Conservation (phyloP, 2,329 filamentous ascomycete species). For the Penicillium sp. region DNA sequence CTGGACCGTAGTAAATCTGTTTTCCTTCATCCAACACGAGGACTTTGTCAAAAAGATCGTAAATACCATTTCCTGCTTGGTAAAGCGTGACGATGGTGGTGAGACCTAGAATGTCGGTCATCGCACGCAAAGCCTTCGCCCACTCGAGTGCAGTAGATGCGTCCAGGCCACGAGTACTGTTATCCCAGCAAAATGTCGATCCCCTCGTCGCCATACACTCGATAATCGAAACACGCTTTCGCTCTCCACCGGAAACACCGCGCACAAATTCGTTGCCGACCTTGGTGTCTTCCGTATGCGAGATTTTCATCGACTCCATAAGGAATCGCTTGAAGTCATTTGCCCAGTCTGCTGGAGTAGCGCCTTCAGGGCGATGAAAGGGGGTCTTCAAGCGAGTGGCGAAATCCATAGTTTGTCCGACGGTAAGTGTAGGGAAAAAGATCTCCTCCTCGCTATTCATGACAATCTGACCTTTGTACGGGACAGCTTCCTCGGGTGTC, state of each 20-base stretch:
- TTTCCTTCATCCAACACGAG: constrained; percentile 67
- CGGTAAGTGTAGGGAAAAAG: constrained; percentile 53
- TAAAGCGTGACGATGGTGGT: constrained; percentile 66
- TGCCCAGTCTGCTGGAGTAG: constrained; percentile 49
- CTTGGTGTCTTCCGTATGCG: constrained; percentile 63
- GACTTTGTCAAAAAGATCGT: constrained; percentile 69
- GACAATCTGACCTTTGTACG: constrained; percentile 59
- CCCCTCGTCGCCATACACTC: constrained; percentile 61
- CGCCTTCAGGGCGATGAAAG: constrained; percentile 47
- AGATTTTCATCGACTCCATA: constrained; percentile 58
- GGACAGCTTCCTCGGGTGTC: constrained; percentile 41
- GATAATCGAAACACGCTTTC: constrained; percentile 69
- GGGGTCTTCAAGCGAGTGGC: constrained; percentile 60
- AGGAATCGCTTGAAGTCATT: constrained; percentile 55
- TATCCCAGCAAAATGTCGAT: constrained; percentile 66
- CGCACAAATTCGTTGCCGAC: constrained; percentile 67
- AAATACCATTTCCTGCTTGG: constrained; percentile 70
- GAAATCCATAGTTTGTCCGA: constrained; percentile 55
- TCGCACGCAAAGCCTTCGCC: constrained; percentile 59
- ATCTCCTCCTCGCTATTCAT: constrained; percentile 57
- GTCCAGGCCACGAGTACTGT: constrained; percentile 65
- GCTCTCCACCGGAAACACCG: constrained; percentile 67
- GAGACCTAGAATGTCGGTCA: constrained; percentile 63
- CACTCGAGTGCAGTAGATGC: constrained; percentile 65
- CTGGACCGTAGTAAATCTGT: constrained; percentile 65